Evolutionary conservation across 441 rosid genomes (phyloP).

Genomic region (Erodium trifolium): DNA sequence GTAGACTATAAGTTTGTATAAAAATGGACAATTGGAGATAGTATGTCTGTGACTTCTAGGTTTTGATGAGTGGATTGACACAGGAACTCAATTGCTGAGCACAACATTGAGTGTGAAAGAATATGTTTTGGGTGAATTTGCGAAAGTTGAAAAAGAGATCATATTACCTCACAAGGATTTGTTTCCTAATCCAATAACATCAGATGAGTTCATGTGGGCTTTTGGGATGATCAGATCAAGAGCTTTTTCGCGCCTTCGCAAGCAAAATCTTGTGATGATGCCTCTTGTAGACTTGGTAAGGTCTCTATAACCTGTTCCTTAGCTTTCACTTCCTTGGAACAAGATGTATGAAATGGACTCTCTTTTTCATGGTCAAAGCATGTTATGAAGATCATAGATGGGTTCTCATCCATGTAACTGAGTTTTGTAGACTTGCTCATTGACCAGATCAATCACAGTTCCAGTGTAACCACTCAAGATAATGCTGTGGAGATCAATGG

Average conservation of each 20-base stretch:
- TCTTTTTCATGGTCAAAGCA: too few species aligned
- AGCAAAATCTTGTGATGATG: slow-evolving; percentile 72
- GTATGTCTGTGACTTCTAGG: neutral
- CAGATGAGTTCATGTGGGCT: slow-evolving; percentile 77
- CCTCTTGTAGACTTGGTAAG: slow-evolving; percentile 87
- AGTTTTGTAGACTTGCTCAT: neutral
- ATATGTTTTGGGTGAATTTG: slow-evolving; percentile 50
- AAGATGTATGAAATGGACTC: too few species aligned
- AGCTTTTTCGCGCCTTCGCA: slow-evolving; percentile 80
- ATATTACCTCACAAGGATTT: slow-evolving; percentile 45
- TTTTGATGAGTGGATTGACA: slow-evolving; percentile 14
- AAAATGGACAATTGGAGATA: neutral
- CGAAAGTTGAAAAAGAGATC: slow-evolving; percentile 54
- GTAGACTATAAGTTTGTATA: neutral
- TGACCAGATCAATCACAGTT: slow-evolving; percentile 75
- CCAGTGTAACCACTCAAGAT: slow-evolving; percentile 64
- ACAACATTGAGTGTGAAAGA: slow-evolving; percentile 65
- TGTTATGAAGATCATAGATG: too few species aligned
- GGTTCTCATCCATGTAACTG: neutral
- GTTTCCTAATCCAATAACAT: slow-evolving; percentile 53
- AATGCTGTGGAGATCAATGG: slow-evolving; percentile 87
- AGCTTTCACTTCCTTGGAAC: too few species aligned
- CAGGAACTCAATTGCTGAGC: slow-evolving; percentile 77
- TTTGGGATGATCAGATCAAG: slow-evolving; percentile 82
- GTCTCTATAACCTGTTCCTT: neutral